These are phyloP conservation scores for Talaromyces piceae DNA, from an alignment of 2,329 filamentous ascomycete species.

Conservation along the genomic window DNA sequence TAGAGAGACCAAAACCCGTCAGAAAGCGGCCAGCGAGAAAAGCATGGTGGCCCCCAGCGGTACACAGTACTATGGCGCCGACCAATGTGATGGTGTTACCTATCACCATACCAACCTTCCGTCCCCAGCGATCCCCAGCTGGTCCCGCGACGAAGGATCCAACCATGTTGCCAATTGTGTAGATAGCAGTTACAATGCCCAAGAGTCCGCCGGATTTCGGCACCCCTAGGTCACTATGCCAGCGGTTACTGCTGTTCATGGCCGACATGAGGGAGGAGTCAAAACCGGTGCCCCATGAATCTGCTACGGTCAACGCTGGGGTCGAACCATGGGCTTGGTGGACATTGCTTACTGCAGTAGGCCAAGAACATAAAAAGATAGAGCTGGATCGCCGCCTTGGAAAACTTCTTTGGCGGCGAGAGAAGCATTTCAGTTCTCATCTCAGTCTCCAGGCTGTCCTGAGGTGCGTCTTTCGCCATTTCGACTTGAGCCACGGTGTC, in stretches of 20 bases:
- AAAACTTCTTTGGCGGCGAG: not conserved
- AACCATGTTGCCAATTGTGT: conserved; percentile 1
- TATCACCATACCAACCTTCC: conserved; percentile 1
- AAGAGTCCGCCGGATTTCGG: not conserved
- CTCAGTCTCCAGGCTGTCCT: not conserved
- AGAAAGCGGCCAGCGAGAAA: conserved; percentile 2
- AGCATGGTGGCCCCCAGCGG: not conserved
- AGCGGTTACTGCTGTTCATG: not conserved
- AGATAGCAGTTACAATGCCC: not conserved
- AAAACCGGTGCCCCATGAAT: not conserved
- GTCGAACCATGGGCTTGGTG: not conserved
- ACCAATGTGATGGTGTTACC: not conserved
- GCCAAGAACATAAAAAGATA: not conserved
- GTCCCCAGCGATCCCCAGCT: conserved; percentile 1
- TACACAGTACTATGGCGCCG: not conserved
- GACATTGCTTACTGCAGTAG: not conserved
- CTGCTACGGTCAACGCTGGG: not conserved
- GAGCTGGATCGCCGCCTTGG: not conserved
- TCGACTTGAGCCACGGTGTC: not conserved
- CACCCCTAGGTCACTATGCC: not conserved
- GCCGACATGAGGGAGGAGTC: not conserved
- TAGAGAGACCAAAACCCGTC: not conserved
- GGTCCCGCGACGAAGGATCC: conserved; percentile 2
- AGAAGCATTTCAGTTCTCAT: not conserved
- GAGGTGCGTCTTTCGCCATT: not conserved